phyloP scores from a whole-genome alignment of 2,329 filamentous ascomycete genomes.

The Diaporthe ampelina region DNA sequence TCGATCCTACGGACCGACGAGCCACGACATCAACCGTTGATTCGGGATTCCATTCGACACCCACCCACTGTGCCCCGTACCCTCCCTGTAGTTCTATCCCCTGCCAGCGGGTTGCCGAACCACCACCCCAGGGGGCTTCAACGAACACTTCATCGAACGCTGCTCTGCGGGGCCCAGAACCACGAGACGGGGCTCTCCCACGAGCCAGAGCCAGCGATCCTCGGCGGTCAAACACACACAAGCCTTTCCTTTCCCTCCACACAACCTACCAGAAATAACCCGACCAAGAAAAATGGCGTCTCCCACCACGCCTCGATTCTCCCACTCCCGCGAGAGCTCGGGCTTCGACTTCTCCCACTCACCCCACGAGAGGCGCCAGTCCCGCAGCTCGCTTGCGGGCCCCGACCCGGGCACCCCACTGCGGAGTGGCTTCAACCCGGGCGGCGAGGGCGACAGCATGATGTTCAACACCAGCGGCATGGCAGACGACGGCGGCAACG shows the following conservation, averaged over 20 bases:
- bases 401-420: constrained; percentile 63
- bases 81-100: not conserved
- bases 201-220: constrained; percentile 26
- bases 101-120: constrained; percentile 36
- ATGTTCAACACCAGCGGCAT: constrained; percentile 57
- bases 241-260: not conserved
- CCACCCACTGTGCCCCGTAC: constrained; percentile 16
- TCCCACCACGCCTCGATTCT: constrained; percentile 65
- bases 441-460: constrained; percentile 60
- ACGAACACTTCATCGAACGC: constrained; percentile 17
- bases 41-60: not conserved
- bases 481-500: constrained; percentile 61
- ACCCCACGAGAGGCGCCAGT: constrained; percentile 62
- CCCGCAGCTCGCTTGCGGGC: constrained; percentile 51
- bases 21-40: constrained; percentile 2
- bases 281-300: constrained; percentile 55
- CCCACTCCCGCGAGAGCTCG: constrained; percentile 71
- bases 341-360: constrained; percentile 64
- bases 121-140: constrained; percentile 35
- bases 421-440: constrained; percentile 63
- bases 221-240: constrained; percentile 26
- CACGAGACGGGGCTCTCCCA: constrained; percentile 30
- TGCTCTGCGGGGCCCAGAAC: constrained; percentile 23
- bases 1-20: not conserved
- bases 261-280: constrained; percentile 39